These are phyloP conservation scores for Paramyrothecium roridum DNA, from an alignment of 2,329 filamentous ascomycete genomes.

Conservation along the genomic window DNA sequence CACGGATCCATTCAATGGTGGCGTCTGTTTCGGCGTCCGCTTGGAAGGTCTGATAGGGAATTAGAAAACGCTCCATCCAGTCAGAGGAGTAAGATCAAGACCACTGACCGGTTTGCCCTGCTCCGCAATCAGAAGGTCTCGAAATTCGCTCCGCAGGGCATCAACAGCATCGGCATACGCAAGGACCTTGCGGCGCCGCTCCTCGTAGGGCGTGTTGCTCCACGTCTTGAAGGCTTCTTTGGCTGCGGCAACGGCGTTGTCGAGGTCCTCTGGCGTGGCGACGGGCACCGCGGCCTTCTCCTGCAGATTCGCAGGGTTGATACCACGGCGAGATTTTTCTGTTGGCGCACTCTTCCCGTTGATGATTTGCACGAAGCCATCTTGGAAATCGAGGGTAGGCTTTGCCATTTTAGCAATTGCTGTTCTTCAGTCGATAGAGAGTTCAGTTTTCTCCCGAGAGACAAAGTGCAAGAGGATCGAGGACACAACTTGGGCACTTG, in stretches of 20 bases:
- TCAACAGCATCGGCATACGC: slow-evolving; percentile 21
- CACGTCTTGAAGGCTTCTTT: slow-evolving; percentile 20
- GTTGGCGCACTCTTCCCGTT: slow-evolving; percentile 13
- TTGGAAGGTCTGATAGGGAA: slow-evolving; percentile 9
- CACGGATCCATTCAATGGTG: slow-evolving; percentile 21
- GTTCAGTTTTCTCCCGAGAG: no score
- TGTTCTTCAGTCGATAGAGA: no score
- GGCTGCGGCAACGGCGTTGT: slow-evolving; percentile 17
- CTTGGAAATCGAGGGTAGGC: slow-evolving; percentile 6
- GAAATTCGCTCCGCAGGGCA: slow-evolving; percentile 12
- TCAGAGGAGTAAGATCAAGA: background rate
- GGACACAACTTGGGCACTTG: no score
- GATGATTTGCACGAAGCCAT: slow-evolving; percentile 19
- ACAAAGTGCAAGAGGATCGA: no score
- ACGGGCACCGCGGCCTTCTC: slow-evolving; percentile 24
- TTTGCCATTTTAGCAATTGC: no score
- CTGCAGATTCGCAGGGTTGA: slow-evolving; percentile 25
- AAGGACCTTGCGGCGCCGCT: slow-evolving; percentile 16
- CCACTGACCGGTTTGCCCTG: slow-evolving; percentile 24
- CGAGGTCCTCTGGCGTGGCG: slow-evolving; percentile 16
- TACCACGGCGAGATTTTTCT: slow-evolving; percentile 12
- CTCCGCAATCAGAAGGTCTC: slow-evolving; percentile 18
- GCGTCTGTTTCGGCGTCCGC: slow-evolving; percentile 18
- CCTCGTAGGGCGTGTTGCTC: slow-evolving; percentile 17
- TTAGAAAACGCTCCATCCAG: no score